Evolutionary conservation across 306 rosid genomes (phyloP).

Genomic region (Castanopsis chinensis): DNA sequence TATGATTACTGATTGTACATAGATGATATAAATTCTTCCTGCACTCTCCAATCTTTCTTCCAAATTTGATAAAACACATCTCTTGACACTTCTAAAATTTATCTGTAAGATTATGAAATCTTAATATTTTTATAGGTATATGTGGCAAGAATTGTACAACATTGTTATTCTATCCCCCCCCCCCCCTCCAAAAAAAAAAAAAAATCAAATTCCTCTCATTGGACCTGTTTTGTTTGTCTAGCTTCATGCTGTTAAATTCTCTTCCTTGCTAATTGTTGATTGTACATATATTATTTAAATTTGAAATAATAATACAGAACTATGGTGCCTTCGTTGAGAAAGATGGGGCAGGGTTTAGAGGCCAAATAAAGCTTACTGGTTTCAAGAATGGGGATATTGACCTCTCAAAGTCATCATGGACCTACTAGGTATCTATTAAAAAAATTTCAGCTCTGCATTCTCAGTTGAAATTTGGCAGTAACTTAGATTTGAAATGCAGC

Average conservation of each 20-base stretch:
- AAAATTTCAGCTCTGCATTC: neutral
- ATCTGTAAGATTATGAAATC: too few relatives aligned
- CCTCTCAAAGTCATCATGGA: constrained; percentile 75
- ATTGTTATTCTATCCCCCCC: neutral
- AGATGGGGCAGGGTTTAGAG: constrained; percentile 92
- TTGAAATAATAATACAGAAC: constrained; percentile 52
- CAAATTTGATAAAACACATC: too few relatives aligned
- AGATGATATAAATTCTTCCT: constrained; percentile 7
- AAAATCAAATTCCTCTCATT: neutral
- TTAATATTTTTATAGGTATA: too few relatives aligned
- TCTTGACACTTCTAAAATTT: too few relatives aligned
- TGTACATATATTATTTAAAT: constrained; percentile 16
- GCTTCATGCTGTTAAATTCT: neutral
- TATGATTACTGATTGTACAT: constrained; percentile 18
- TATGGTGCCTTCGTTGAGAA: constrained; percentile 89
- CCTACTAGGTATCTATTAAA: constrained; percentile 68
- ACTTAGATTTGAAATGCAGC: neutral
- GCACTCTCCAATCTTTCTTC: too few relatives aligned
- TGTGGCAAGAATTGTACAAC: neutral
- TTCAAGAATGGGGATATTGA: constrained; percentile 68
- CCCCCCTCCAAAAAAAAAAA: too few relatives aligned
- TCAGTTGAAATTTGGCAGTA: neutral
- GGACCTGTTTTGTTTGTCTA: neutral
- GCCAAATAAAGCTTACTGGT: constrained; percentile 70
- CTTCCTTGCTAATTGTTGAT: constrained; percentile 13